phyloP scores from a whole-genome alignment of 1,284 basidiomycete genomes.

The Exsudoporus floridanus region DNA sequence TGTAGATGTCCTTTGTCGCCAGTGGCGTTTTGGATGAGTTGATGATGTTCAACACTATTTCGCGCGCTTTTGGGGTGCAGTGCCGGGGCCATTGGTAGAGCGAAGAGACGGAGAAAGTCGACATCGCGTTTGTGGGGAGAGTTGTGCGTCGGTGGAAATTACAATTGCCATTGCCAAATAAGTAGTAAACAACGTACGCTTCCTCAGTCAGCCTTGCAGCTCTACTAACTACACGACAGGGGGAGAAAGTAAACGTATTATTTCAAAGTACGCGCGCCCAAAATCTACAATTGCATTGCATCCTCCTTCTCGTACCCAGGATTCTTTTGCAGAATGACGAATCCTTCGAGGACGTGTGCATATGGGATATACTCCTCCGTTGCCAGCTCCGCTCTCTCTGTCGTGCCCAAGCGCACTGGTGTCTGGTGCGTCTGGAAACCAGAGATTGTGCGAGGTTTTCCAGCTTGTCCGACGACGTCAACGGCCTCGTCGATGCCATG shows the following conservation, averaged over 20 bases:
- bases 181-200: neutral
- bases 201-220: too few relatives aligned
- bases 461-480: conserved; percentile 89
- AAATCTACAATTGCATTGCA: conserved; percentile 68
- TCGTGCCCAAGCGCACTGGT: conserved; percentile 91
- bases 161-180: neutral
- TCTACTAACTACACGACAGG: too few relatives aligned
- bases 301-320: conserved; percentile 82
- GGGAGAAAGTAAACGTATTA: neutral
- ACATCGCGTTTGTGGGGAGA: conserved; percentile 10
- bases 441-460: conserved; percentile 88
- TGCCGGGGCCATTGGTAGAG: conserved; percentile 29
- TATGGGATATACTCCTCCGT: conserved; percentile 97
- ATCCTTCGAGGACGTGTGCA: conserved; percentile 84
- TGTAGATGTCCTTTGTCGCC: conserved; percentile 33
- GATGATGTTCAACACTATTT: conserved; percentile 23
- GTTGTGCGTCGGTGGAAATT: neutral
- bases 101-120: conserved; percentile 20
- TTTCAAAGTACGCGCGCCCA: conserved; percentile 4
- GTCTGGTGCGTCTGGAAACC: conserved; percentile 98
- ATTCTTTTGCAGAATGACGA: conserved; percentile 86
- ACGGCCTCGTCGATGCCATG: conserved; percentile 54
- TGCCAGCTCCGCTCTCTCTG: conserved; percentile 91
- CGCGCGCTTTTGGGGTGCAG: conserved; percentile 27
- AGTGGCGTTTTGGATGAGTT: conserved; percentile 24